phyloP scores from a whole-genome alignment of 352 stramenopile species.

The Phytophthora crassamura region DNA sequence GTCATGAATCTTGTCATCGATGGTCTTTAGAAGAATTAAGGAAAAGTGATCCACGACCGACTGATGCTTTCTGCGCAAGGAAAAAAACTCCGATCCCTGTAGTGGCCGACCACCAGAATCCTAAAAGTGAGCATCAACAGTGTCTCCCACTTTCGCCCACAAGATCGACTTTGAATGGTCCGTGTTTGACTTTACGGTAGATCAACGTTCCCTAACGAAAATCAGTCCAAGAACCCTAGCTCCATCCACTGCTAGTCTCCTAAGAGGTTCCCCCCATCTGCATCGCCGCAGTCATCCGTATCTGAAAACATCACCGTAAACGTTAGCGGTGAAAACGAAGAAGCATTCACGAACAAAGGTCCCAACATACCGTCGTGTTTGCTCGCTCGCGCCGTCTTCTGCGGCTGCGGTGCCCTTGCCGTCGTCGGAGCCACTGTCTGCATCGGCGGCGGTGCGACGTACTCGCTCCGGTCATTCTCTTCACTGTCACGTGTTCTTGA shows the following conservation, averaged over 20 bases:
- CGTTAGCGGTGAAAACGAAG: constrained; percentile 2
- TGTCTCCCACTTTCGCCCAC: too few relatives aligned
- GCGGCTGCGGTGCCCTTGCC: constrained; percentile 28
- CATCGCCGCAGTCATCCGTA: constrained; percentile 83
- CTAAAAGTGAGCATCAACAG: too few relatives aligned
- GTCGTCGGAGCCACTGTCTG: constrained; percentile 41
- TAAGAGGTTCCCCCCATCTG: constrained; percentile 79
- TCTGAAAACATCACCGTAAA: constrained; percentile 38
- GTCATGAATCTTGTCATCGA: constrained; percentile 2
- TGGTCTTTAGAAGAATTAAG: neutral
- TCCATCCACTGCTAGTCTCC: constrained; percentile 51
- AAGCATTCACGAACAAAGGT: neutral
- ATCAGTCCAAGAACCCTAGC: constrained; percentile 17
- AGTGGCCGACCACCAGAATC: too few relatives aligned
- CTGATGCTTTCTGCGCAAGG: too few relatives aligned
- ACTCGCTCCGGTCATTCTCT: constrained; percentile 44
- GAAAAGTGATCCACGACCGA: too few relatives aligned
- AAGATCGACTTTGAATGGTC: constrained; percentile 8
- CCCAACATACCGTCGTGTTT: constrained; percentile 67
- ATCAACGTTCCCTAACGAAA: constrained; percentile 17
- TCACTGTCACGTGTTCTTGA: constrained; percentile 32
- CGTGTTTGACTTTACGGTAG: constrained; percentile 25
- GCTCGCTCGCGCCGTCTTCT: constrained; percentile 39
- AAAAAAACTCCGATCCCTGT: too few relatives aligned
- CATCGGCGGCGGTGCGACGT: constrained; percentile 47